Conservation (phyloP, 129 eudicot genomes). For the Heracleum sosnowskyi region DNA sequence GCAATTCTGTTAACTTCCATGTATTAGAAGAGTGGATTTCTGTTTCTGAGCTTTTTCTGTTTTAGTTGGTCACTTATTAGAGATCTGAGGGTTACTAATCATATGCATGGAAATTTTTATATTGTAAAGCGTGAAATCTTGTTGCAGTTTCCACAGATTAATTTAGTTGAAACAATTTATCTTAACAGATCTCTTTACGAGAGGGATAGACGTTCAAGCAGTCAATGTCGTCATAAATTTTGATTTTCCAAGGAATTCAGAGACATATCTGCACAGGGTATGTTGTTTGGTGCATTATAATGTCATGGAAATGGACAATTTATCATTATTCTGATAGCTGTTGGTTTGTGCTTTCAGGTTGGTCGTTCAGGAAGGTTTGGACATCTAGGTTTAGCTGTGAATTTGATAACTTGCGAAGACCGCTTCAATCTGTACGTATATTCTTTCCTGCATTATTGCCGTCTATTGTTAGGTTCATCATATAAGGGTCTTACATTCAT, state of each 20-base stretch:
- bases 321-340: neutral
- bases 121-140: neutral
- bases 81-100: neutral
- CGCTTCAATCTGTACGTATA: constrained; percentile 2
- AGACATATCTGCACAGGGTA: constrained; percentile 80
- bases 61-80: neutral
- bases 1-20: neutral
- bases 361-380: constrained; percentile 12
- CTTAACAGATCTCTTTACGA: constrained; percentile 55
- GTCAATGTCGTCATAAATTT: constrained; percentile 76
- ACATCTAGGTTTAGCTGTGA: constrained; percentile 10
- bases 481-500: neutral
- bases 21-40: neutral
- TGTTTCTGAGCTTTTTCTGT: neutral
- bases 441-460: neutral
- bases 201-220: constrained; percentile 80
- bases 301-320: neutral
- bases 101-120: neutral
- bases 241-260: constrained; percentile 70
- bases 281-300: constrained; percentile 8
- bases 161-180: neutral
- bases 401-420: constrained; percentile 4
- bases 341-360: constrained; percentile 8
- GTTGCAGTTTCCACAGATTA: neutral
- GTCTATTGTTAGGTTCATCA: neutral